A percentile compares a stretch with the other conserved stretches of the same genome.
These are phyloP conservation scores for Kalmusia sp. DNA, from an alignment of 2,329 filamentous ascomycete species.

Conservation along the genomic window DNA sequence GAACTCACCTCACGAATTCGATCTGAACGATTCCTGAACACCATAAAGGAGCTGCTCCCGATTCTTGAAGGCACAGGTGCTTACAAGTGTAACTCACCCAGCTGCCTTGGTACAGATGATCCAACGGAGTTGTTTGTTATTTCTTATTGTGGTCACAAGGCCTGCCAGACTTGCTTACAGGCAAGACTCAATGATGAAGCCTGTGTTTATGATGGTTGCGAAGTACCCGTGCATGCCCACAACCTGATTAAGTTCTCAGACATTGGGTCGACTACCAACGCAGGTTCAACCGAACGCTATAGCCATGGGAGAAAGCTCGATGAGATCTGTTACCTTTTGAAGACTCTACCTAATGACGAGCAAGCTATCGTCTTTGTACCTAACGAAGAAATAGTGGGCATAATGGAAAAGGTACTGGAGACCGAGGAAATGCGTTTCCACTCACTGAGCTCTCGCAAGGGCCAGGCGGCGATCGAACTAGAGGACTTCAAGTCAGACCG, in stretches of 20 bases:
- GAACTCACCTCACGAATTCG: constrained; percentile 27
- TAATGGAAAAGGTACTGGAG: constrained; percentile 55
- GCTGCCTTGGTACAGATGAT: constrained; percentile 17
- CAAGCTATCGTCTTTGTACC: constrained; percentile 38
- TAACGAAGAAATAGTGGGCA: constrained; percentile 23
- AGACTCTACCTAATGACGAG: constrained; percentile 48
- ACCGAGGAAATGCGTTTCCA: too few relatives aligned
- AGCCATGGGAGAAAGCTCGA: constrained; percentile 39
- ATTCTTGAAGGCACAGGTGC: not conserved
- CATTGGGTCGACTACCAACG: constrained; percentile 22
- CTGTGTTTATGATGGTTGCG: constrained; percentile 31
- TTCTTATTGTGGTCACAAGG: constrained; percentile 35
- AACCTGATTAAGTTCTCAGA: constrained; percentile 31
- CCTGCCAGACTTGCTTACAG: constrained; percentile 30
- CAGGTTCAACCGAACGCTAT: constrained; percentile 32
- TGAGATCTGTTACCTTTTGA: constrained; percentile 37
- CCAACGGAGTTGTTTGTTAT: constrained; percentile 23
- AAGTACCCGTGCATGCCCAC: constrained; percentile 17
- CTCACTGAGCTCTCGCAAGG: constrained; percentile 17
- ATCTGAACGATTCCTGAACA: constrained; percentile 31
- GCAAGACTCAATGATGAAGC: constrained; percentile 26
- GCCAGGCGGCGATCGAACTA: constrained; percentile 17
- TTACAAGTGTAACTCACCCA: constrained; percentile 22
- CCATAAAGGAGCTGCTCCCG: constrained; percentile 16
- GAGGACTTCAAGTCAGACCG: constrained; percentile 37